Evolutionary conservation across 805 yeast genomes (phyloP).

Genomic region (Lipomyces kockii): DNA sequence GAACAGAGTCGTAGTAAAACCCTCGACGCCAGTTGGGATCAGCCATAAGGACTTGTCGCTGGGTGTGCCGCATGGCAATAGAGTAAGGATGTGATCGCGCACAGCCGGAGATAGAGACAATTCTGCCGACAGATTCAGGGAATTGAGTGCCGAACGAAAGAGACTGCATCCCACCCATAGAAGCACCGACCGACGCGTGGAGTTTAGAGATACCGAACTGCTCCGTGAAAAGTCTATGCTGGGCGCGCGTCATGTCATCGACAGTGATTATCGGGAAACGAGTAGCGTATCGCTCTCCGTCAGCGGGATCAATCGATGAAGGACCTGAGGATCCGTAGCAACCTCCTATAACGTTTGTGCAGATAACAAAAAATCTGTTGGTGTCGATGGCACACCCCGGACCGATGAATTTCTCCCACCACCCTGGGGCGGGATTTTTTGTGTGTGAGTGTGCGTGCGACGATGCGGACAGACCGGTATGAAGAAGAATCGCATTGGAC

Average conservation of each 20-base stretch:
- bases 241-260: slow-evolving; percentile 91
- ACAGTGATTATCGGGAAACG: slow-evolving; percentile 84
- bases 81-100: slow-evolving; percentile 94
- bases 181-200: slow-evolving; percentile 83
- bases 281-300: slow-evolving; percentile 72
- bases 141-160: slow-evolving; percentile 85
- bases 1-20: slow-evolving; percentile 73
- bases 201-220: slow-evolving; percentile 67
- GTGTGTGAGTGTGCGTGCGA: slow-evolving; percentile 88
- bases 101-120: slow-evolving; percentile 87
- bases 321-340: slow-evolving; percentile 97
- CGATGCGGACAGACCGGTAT: slow-evolving; percentile 91
- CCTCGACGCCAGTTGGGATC: slow-evolving; percentile 96
- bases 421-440: slow-evolving; percentile 72
- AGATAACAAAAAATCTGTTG: slow-evolving; percentile 75
- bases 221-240: slow-evolving; percentile 66
- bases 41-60: slow-evolving; percentile 89
- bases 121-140: slow-evolving; percentile 71
- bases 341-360: slow-evolving; percentile 92
- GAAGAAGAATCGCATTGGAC: slow-evolving; percentile 77
- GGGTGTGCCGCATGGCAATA: slow-evolving; percentile 90
- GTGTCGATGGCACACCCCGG: slow-evolving; percentile 81
- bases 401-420: slow-evolving; percentile 97
- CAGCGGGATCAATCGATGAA: slow-evolving; percentile 74
- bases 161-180: slow-evolving; percentile 99